phyloP scores from a whole-genome alignment of 2,329 filamentous ascomycete genomes.

The Calonectria honghensis region DNA sequence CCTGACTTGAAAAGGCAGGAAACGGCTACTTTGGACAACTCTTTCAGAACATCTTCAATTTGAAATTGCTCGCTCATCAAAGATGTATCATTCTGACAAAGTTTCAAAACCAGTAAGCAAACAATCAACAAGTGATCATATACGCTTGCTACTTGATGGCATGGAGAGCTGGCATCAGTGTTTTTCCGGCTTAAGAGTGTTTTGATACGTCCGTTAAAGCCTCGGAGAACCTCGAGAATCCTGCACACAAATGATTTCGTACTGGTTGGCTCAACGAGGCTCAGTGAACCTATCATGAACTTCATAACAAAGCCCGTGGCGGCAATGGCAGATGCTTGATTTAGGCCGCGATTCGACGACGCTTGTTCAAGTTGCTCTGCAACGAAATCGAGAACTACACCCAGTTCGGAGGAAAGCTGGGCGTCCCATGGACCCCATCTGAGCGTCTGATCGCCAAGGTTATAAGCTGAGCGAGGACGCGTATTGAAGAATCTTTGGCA shows the following conservation, averaged over 20 bases:
- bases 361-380: conserved; percentile 64
- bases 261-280: conserved; percentile 59
- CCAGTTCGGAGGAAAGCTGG: conserved; percentile 76
- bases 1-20: conserved; percentile 65
- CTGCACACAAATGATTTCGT: conserved; percentile 66
- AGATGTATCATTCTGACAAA: conserved; percentile 63
- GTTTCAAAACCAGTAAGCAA: conserved; percentile 61
- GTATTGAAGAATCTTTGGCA: conserved; percentile 54
- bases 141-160: conserved; percentile 48
- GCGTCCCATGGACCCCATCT: conserved; percentile 76
- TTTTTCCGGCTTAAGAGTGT: conserved; percentile 38
- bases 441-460: conserved; percentile 69
- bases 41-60: conserved; percentile 70
- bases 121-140: conserved; percentile 59
- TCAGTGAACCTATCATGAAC: conserved; percentile 68
- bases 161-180: conserved; percentile 18
- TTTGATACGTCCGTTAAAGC: conserved; percentile 61
- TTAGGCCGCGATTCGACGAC: conserved; percentile 10
- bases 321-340: conserved; percentile 50
- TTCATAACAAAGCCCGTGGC: conserved; percentile 68
- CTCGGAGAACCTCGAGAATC: conserved; percentile 64
- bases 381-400: conserved; percentile 77
- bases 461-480: conserved; percentile 63
- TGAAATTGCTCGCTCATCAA: conserved; percentile 62
- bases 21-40: conserved; percentile 62